Evolutionary conservation across 768 basidiomycete species (phyloP).

Genomic region (Russula earlei): DNA sequence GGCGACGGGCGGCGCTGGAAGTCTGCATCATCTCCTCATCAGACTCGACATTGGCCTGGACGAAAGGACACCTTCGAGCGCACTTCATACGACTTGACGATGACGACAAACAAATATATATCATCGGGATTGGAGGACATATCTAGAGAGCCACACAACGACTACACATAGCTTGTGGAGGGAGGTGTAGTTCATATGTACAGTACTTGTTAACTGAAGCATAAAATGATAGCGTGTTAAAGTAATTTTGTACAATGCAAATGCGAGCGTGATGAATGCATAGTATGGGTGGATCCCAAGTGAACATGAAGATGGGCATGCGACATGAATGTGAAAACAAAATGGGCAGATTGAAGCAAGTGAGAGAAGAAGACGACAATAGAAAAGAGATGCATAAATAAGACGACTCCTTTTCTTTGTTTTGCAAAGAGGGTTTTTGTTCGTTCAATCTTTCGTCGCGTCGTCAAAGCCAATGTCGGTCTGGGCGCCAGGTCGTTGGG

Average conservation of each 20-base stretch:
- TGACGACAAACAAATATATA: not conserved
- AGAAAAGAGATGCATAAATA: not conserved
- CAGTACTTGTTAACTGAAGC: conserved; percentile 17
- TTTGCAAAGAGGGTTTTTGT: conserved; percentile 22
- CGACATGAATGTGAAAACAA: conserved; percentile 14
- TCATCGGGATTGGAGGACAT: conserved; percentile 1
- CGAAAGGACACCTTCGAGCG: not conserved
- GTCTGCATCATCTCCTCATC: conserved; percentile 19
- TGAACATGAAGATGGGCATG: conserved; percentile 8
- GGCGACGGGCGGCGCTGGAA: conserved; percentile 13
- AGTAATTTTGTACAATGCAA: conserved; percentile 19
- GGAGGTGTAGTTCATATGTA: not conserved
- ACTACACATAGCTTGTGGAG: conserved; percentile 5
- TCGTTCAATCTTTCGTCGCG: conserved; percentile 36
- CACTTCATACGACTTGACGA: not conserved
- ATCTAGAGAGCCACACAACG: conserved; percentile 13
- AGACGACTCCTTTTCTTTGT: not conserved
- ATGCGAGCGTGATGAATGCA: conserved; percentile 10
- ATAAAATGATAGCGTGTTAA: conserved; percentile 9
- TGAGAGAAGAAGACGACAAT: conserved; percentile 1
- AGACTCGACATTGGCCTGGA: conserved; percentile 15
- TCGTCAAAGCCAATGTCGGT: conserved; percentile 30
- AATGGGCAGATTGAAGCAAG: conserved; percentile 17
- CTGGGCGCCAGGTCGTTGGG: conserved; percentile 21
- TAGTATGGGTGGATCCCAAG: conserved; percentile 14